Conservation (phyloP, 1,139 yeast species). For the Pichia norvegensis region DNA sequence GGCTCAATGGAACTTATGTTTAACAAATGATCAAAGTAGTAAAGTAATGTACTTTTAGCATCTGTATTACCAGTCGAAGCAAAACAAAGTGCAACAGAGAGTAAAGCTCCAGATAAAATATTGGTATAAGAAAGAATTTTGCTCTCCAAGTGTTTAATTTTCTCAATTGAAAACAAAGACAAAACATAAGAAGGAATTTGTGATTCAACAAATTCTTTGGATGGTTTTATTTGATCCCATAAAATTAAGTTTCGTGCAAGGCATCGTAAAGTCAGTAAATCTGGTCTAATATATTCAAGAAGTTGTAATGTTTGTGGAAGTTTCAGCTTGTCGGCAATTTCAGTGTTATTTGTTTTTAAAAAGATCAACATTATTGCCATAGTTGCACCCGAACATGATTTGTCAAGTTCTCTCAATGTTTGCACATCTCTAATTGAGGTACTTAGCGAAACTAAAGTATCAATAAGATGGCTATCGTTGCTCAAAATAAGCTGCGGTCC, state of each 20-base stretch:
- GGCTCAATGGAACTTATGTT: constrained; percentile 44
- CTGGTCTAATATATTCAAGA: constrained; percentile 75
- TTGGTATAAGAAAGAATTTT: constrained; percentile 61
- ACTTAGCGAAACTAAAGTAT: constrained; percentile 53
- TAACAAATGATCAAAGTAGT: constrained; percentile 55
- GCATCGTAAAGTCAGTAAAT: constrained; percentile 60
- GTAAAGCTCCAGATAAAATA: constrained; percentile 65
- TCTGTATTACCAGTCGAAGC: constrained; percentile 59
- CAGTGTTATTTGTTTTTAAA: constrained; percentile 54
- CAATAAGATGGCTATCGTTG: constrained; percentile 66
- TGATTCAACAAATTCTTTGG: constrained; percentile 52
- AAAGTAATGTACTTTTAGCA: constrained; percentile 55
- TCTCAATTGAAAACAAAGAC: constrained; percentile 24
- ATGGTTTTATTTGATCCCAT: constrained; percentile 61
- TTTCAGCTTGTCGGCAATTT: constrained; percentile 56
- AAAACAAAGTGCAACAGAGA: constrained; percentile 66
- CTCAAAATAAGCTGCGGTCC: constrained; percentile 59
- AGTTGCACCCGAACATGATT: constrained; percentile 75
- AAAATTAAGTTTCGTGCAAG: constrained; percentile 63
- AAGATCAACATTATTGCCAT: constrained; percentile 71
- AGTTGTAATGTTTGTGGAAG: constrained; percentile 57
- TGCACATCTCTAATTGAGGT: constrained; percentile 63
- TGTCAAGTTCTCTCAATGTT: constrained; percentile 55
- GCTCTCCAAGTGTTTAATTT: constrained; percentile 37
- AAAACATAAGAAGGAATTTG: constrained; percentile 41